Evolutionary conservation across 2,329 filamentous ascomycete genomes (phyloP).

Genomic region (Mycogone perniciosa): DNA sequence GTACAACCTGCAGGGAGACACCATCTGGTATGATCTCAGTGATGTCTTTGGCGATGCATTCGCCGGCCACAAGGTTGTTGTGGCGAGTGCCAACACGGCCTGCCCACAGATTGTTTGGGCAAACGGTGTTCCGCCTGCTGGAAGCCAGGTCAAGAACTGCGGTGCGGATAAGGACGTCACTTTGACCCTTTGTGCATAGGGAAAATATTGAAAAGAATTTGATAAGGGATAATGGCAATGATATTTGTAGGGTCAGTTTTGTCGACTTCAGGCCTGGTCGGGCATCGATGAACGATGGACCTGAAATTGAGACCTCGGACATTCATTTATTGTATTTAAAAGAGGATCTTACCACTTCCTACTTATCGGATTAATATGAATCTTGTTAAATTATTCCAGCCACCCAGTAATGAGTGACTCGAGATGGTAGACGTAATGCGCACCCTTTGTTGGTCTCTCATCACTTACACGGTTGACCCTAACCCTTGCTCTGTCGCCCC

Average conservation of each 20-base stretch:
- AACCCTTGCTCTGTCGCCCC: too few species aligned
- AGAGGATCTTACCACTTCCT: too few species aligned
- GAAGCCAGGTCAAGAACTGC: slow-evolving; percentile 34
- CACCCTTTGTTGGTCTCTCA: too few species aligned
- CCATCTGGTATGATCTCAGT: slow-evolving; percentile 35
- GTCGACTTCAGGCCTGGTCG: neutral
- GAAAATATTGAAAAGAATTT: neutral
- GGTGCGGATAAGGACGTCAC: slow-evolving; percentile 26
- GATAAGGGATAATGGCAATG: neutral
- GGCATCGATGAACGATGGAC: neutral
- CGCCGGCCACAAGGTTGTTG: slow-evolving; percentile 26
- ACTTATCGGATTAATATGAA: too few species aligned
- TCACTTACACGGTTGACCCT: too few species aligned
- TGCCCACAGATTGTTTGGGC: slow-evolving; percentile 33
- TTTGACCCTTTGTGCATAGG: slow-evolving; percentile 29
- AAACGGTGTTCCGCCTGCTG: slow-evolving; percentile 28
- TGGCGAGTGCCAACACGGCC: slow-evolving; percentile 21
- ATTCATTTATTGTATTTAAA: too few species aligned
- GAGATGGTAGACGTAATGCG: too few species aligned
- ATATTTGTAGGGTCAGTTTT: neutral
- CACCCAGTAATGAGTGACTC: too few species aligned
- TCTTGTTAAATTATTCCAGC: too few species aligned
- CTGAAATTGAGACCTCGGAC: neutral
- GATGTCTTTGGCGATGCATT: slow-evolving; percentile 36
- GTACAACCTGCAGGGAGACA: slow-evolving; percentile 29